These are phyloP conservation scores for Xylariaceae sp. DNA, from an alignment of 2,329 filamentous ascomycete genomes.

Conservation along the genomic window DNA sequence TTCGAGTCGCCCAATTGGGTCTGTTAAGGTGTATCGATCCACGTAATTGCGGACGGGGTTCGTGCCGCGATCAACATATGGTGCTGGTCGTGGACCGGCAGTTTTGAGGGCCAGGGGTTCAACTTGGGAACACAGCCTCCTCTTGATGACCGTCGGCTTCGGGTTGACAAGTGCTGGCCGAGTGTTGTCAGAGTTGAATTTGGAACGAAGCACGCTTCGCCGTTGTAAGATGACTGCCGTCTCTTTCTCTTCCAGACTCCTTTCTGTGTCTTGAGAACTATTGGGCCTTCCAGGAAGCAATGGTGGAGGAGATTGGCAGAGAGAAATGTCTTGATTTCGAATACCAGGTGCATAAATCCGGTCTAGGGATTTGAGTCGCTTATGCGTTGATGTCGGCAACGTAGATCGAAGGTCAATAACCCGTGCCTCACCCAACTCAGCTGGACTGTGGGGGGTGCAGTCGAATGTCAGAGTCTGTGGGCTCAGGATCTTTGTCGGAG, in stretches of 20 bases:
- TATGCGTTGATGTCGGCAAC: constrained; percentile 10
- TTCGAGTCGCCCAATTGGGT: constrained; percentile 38
- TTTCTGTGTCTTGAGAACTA: background rate
- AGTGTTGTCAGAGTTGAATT: constrained; percentile 19
- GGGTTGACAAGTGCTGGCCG: constrained; percentile 21
- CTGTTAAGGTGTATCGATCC: constrained; percentile 19
- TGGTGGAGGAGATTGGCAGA: constrained; percentile 19
- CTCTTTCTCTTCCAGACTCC: background rate
- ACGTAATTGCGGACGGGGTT: constrained; percentile 26
- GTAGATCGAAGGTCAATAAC: constrained; percentile 27
- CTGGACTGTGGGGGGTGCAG: constrained; percentile 26
- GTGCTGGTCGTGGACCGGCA: constrained; percentile 9
- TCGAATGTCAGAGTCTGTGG: constrained; percentile 19
- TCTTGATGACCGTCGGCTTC: constrained; percentile 22
- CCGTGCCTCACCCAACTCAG: constrained; percentile 27
- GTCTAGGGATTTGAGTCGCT: constrained; percentile 26
- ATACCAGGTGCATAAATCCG: constrained; percentile 23
- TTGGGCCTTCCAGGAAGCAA: background rate
- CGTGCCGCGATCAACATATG: constrained; percentile 20
- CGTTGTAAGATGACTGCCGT: background rate
- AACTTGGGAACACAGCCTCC: constrained; percentile 20
- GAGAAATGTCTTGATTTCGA: constrained; percentile 26
- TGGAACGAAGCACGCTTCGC: constrained; percentile 18
- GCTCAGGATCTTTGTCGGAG: constrained; percentile 19
- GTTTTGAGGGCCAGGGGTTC: constrained; percentile 17